Evolutionary conservation across 202 grass and related monocot genomes (phyloP).

Genomic region (Cymbopogon flexuosus): DNA sequence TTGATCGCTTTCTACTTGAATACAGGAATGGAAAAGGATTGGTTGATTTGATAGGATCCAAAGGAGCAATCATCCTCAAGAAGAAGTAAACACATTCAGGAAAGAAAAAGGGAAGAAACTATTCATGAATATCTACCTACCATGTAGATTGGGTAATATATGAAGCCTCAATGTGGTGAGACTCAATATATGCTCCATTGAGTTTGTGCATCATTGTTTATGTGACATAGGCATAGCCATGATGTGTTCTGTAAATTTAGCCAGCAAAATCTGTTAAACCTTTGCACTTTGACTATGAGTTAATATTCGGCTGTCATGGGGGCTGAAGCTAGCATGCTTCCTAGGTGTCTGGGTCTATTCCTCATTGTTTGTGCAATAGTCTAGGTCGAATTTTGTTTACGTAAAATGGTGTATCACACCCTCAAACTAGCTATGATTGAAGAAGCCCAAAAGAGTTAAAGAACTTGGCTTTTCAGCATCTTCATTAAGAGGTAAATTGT

Average conservation of each 20-base stretch:
- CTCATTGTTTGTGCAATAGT: not conserved
- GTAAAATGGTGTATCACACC: not conserved
- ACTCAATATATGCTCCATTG: constrained; percentile 29
- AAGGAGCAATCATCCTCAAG: constrained; percentile 36
- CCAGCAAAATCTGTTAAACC: constrained; percentile 14
- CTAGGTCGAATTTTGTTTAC: not conserved
- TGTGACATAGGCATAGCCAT: not conserved
- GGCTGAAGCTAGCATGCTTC: constrained; percentile 19
- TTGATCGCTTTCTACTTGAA: constrained; percentile 45
- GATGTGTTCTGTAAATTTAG: constrained; percentile 4
- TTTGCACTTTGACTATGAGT: constrained; percentile 13
- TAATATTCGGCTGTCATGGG: constrained; percentile 18
- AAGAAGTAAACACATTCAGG: constrained; percentile 31
- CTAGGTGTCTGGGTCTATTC: not conserved
- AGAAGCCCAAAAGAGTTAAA: constrained; percentile 24
- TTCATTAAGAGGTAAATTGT: not conserved
- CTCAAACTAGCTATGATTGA: not conserved
- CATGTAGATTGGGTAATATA: constrained; percentile 22
- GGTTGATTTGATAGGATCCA: constrained; percentile 41
- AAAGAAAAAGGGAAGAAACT: constrained; percentile 31
- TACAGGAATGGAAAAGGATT: constrained; percentile 48
- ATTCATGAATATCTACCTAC: constrained; percentile 41
- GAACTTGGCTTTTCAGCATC: constrained; percentile 15
- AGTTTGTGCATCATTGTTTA: constrained; percentile 10
- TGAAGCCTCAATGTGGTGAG: constrained; percentile 33